Conservation (phyloP, 2,329 filamentous ascomycete species). For the Calycina herbarum region DNA sequence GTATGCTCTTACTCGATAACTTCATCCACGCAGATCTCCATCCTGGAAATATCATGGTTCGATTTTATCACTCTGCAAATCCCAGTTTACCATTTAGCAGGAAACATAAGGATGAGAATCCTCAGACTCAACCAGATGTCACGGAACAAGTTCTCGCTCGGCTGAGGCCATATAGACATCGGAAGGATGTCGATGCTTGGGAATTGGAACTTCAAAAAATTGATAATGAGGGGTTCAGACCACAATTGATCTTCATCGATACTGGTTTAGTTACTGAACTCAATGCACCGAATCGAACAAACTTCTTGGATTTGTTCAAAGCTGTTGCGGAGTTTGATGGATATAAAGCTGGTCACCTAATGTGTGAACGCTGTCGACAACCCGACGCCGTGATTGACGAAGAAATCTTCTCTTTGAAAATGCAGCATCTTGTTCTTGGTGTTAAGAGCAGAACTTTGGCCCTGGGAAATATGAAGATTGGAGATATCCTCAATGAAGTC, state of each 20-base stretch:
- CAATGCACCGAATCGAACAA: conserved; percentile 79
- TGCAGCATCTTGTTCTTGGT: conserved; percentile 91
- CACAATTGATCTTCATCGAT: conserved; percentile 96
- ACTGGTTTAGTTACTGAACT: conserved; percentile 93
- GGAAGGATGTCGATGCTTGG: conserved; percentile 69
- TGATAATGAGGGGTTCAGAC: conserved; percentile 83
- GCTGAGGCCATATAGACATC: conserved; percentile 68
- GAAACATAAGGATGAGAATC: conserved; percentile 36
- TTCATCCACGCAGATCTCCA: conserved; percentile 97
- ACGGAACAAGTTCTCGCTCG: conserved; percentile 84
- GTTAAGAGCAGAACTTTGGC: conserved; percentile 92
- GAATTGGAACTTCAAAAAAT: conserved; percentile 70
- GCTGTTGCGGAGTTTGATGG: conserved; percentile 96
- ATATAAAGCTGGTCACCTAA: conserved; percentile 89
- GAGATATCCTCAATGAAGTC: conserved; percentile 89
- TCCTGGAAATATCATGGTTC: conserved; percentile 98
- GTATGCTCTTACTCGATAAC: conserved; percentile 96
- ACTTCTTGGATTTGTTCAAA: conserved; percentile 95
- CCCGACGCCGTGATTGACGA: conserved; percentile 85
- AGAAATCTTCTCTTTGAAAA: conserved; percentile 90
- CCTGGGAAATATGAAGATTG: conserved; percentile 91
- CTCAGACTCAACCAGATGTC: conserved; percentile 64
- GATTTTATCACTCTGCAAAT: conserved; percentile 84
- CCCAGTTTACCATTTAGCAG: conserved; percentile 60
- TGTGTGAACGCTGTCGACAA: conserved; percentile 93